Evolutionary conservation across 805 yeast species (phyloP).

Genomic region (Metschnikowia gruessii): DNA sequence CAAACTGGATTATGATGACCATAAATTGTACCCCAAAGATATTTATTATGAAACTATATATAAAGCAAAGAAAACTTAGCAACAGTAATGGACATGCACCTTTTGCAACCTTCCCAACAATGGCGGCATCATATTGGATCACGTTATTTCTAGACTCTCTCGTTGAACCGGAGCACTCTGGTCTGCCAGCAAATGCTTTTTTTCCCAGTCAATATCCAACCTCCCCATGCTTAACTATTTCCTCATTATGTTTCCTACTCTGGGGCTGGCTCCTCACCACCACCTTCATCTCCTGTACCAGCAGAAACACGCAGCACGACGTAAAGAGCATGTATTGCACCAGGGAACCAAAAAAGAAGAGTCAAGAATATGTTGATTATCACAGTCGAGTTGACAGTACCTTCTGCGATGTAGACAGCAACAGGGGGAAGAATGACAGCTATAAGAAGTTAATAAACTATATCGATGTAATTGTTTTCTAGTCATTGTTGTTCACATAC

Average conservation of each 20-base stretch:
- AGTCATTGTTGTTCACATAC: conserved; percentile 1
- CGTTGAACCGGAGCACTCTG: conserved; percentile 2
- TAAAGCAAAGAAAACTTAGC: conserved; percentile 6
- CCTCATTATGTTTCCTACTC: neutral
- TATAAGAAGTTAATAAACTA: conserved; percentile 1
- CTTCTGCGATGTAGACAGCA: conserved; percentile 9
- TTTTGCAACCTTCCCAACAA: conserved; percentile 7
- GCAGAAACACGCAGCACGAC: neutral
- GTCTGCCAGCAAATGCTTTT: conserved; percentile 4
- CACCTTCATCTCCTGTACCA: neutral
- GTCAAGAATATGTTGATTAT: conserved; percentile 8
- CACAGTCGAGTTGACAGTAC: conserved; percentile 1
- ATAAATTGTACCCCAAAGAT: conserved; percentile 10
- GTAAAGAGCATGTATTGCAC: conserved; percentile 8
- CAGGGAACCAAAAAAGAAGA: conserved; percentile 12
- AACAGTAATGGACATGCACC: conserved; percentile 10
- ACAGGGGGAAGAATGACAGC: conserved; percentile 9
- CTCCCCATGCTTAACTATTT: neutral
- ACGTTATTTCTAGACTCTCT: neutral
- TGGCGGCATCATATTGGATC: conserved; percentile 5
- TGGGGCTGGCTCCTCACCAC: neutral
- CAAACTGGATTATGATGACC: no score
- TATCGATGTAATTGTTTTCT: neutral
- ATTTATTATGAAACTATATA: conserved; percentile 13
- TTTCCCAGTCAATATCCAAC: neutral